phyloP scores from a whole-genome alignment of 495 filamentous ascomycete genomes.

The Neurospora sublineolata region DNA sequence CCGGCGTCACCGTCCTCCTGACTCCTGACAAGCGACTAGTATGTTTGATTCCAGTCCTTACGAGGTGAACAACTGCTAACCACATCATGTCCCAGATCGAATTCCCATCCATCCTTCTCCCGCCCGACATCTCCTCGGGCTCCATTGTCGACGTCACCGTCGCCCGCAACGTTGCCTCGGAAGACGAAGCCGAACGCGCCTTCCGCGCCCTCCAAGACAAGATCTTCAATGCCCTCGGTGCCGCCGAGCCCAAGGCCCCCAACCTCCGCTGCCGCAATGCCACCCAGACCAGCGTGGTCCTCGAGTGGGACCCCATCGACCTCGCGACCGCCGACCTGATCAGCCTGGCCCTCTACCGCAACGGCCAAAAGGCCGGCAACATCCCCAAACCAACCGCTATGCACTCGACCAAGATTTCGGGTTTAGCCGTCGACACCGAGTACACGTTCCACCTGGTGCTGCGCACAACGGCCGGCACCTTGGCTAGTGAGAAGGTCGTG shows the following conservation, averaged over 20 bases:
- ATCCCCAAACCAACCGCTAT: slow-evolving; percentile 80
- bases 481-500: slow-evolving; percentile 66
- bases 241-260: slow-evolving; percentile 64
- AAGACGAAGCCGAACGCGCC: slow-evolving; percentile 54
- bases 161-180: slow-evolving; percentile 70
- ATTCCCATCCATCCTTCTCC: slow-evolving; percentile 95
- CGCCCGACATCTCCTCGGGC: slow-evolving; percentile 84
- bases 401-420: slow-evolving; percentile 89
- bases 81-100: slow-evolving; percentile 57
- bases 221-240: slow-evolving; percentile 78
- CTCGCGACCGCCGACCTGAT: slow-evolving; percentile 86
- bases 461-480: slow-evolving; percentile 82
- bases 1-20: slow-evolving; percentile 90
- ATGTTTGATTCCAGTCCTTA: no score
- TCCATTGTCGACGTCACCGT: slow-evolving; percentile 98
- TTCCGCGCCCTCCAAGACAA: slow-evolving; percentile 79
- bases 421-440: slow-evolving; percentile 89
- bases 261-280: slow-evolving; percentile 85
- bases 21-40: slow-evolving; percentile 96
- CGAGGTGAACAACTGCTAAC: no score
- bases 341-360: slow-evolving; percentile 80
- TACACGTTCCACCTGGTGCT: slow-evolving; percentile 92
- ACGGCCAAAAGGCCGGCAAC: slow-evolving; percentile 87
- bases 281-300: slow-evolving; percentile 90
- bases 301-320: slow-evolving; percentile 95